A percentile compares a stretch with the other conserved stretches of the same genome.
Evolutionary conservation across 164 flowering plant species (phyloP).

Genomic region (Euptelea pleiosperma): DNA sequence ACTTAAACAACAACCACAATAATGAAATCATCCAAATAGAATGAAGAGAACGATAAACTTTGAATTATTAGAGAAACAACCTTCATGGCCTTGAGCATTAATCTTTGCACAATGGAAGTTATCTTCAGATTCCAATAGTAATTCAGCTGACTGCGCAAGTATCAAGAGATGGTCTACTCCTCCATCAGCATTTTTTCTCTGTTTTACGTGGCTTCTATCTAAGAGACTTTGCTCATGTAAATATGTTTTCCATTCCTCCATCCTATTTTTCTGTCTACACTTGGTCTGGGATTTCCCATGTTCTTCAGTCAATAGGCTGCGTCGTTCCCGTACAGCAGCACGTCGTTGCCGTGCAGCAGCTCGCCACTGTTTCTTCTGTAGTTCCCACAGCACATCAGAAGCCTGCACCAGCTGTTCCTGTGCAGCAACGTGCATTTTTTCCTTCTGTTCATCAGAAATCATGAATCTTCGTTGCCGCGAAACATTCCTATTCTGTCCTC

Average conservation of each 20-base stretch:
- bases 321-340: neutral
- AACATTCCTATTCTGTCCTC: constrained; percentile 7
- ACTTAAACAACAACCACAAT: neutral
- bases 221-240: constrained; percentile 1
- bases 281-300: neutral
- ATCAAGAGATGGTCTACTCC: constrained; percentile 11
- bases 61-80: neutral
- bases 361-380: constrained; percentile 9
- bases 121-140: constrained; percentile 10
- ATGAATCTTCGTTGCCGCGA: constrained; percentile 4
- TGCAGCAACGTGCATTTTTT: constrained; percentile 1
- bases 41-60: neutral
- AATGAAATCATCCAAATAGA: neutral
- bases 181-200: constrained; percentile 9
- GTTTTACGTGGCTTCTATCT: neutral
- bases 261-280: neutral
- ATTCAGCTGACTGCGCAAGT: constrained; percentile 17
- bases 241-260: neutral
- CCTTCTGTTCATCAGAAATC: constrained; percentile 12
- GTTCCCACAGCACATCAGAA: constrained; percentile 10
- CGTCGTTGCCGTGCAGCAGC: neutral
- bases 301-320: neutral
- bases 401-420: constrained; percentile 2
- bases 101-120: neutral
- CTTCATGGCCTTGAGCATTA: constrained; percentile 1